Evolutionary conservation across 2,329 filamentous ascomycete genomes (phyloP).

Genomic region (Cercospora sojina): DNA sequence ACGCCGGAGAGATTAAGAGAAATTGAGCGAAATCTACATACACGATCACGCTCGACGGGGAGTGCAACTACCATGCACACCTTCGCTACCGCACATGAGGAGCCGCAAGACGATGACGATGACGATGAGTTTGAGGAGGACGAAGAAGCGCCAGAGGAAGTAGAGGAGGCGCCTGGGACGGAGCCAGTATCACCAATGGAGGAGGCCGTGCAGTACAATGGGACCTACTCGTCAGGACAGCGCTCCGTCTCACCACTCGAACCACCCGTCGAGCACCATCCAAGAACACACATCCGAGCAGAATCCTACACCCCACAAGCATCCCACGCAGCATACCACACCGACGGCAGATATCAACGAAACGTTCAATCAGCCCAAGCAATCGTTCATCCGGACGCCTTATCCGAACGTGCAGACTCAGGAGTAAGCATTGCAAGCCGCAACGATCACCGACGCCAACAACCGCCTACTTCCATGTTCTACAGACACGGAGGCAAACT

Average conservation of each 20-base stretch:
- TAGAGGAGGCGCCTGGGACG: neutral
- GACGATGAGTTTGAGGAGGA: slow-evolving; percentile 8
- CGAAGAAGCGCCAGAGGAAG: neutral
- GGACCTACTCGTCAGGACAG: slow-evolving; percentile 6
- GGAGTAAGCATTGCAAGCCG: slow-evolving; percentile 35
- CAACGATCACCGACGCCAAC: slow-evolving; percentile 18
- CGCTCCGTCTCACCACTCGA: slow-evolving; percentile 15
- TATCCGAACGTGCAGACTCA: slow-evolving; percentile 37
- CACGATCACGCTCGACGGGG: slow-evolving; percentile 56
- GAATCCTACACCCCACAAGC: slow-evolving; percentile 12
- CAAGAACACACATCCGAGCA: slow-evolving; percentile 14
- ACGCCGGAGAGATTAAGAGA: slow-evolving; percentile 37
- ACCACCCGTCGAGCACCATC: neutral
- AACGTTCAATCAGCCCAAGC: slow-evolving; percentile 4
- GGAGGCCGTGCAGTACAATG: slow-evolving; percentile 1
- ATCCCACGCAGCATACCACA: slow-evolving; percentile 7
- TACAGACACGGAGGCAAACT: slow-evolving; percentile 14
- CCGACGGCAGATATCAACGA: neutral
- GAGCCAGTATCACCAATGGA: slow-evolving; percentile 15
- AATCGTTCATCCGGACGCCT: slow-evolving; percentile 8
- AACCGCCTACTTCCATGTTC: slow-evolving; percentile 31
- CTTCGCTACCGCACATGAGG: slow-evolving; percentile 59
- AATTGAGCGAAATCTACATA: slow-evolving; percentile 39
- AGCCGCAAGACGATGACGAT: slow-evolving; percentile 42
- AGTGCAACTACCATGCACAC: slow-evolving; percentile 61